phyloP scores from a whole-genome alignment of 2,329 filamentous ascomycete species.

The Aspergillus sp. region DNA sequence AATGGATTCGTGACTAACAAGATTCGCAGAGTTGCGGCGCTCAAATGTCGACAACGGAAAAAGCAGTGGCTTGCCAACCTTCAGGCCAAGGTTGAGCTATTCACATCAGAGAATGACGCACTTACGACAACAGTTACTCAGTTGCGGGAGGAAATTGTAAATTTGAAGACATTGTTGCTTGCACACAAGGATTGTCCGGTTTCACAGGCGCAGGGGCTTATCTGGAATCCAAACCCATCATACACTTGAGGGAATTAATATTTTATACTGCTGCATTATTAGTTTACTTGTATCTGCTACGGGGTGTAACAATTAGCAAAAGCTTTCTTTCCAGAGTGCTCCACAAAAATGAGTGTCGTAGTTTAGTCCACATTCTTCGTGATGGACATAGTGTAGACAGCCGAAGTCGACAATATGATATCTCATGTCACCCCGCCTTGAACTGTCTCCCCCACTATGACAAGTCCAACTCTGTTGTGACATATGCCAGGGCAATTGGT shows the following conservation, averaged over 20 bases:
- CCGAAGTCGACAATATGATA: neutral
- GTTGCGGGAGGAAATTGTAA: slow-evolving; percentile 88
- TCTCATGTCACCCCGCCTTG: neutral
- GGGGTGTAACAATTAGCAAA: slow-evolving; percentile 8
- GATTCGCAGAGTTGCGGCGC: slow-evolving; percentile 75
- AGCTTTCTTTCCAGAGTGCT: neutral
- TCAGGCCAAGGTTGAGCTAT: slow-evolving; percentile 91
- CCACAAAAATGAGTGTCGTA: neutral
- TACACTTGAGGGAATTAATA: slow-evolving; percentile 12
- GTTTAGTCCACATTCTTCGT: neutral
- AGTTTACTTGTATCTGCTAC: neutral
- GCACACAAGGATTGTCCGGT: slow-evolving; percentile 97
- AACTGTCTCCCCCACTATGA: neutral
- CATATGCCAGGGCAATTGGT: neutral
- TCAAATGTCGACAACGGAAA: slow-evolving; percentile 97
- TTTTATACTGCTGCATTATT: neutral
- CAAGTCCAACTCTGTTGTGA: neutral
- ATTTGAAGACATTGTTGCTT: slow-evolving; percentile 85
- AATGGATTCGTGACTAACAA: neutral
- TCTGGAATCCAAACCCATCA: slow-evolving; percentile 13
- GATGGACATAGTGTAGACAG: no score
- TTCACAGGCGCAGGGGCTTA: slow-evolving; percentile 77
- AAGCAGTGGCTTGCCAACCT: slow-evolving; percentile 98
- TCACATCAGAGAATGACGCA: slow-evolving; percentile 85
- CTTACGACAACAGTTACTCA: slow-evolving; percentile 80